Evolutionary conservation across 352 stramenopile genomes (phyloP).

Genomic region (Pythium periplocum): DNA sequence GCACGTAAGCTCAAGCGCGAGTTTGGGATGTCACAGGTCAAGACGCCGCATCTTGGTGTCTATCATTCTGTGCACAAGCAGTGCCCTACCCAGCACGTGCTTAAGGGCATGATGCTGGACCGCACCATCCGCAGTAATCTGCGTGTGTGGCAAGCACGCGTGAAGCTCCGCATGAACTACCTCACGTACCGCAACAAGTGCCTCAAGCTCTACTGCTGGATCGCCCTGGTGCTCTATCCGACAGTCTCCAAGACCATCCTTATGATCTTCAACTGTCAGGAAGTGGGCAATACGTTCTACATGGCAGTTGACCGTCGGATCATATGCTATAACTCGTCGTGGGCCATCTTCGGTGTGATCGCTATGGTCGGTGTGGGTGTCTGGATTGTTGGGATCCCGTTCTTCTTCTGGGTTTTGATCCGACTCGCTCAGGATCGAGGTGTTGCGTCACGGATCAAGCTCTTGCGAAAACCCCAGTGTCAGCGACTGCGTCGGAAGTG

Average conservation of each 20-base stretch:
- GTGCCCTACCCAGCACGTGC: conserved; percentile 41
- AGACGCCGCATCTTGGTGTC: conserved; percentile 57
- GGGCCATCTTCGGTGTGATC: conserved; percentile 56
- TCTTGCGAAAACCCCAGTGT: conserved; percentile 41
- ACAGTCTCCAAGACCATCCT: conserved; percentile 76
- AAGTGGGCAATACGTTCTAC: conserved; percentile 53
- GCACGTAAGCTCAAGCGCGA: conserved; percentile 49
- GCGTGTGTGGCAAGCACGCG: conserved; percentile 67
- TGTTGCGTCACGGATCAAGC: conserved; percentile 34
- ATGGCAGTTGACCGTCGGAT: conserved; percentile 63
- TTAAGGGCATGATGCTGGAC: conserved; percentile 47
- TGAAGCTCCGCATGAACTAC: conserved; percentile 83
- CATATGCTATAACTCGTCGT: conserved; percentile 60
- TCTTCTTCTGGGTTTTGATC: conserved; percentile 78
- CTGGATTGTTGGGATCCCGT: conserved; percentile 72
- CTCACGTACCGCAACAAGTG: conserved; percentile 78
- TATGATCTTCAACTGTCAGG: conserved; percentile 77
- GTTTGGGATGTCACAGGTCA: conserved; percentile 69
- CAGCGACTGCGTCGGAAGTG: conserved; percentile 45
- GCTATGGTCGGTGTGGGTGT: conserved; percentile 49
- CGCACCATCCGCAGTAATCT: conserved; percentile 67
- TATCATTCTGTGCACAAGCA: conserved; percentile 48
- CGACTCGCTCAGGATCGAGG: conserved; percentile 55
- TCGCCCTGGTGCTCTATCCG: conserved; percentile 69
- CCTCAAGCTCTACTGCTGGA: conserved; percentile 74